Percentiles rank a stretch among this genome's conserved stretches.
These are phyloP conservation scores for Saitoella complicata DNA, from an alignment of 805 yeast species.

Conservation along the genomic window DNA sequence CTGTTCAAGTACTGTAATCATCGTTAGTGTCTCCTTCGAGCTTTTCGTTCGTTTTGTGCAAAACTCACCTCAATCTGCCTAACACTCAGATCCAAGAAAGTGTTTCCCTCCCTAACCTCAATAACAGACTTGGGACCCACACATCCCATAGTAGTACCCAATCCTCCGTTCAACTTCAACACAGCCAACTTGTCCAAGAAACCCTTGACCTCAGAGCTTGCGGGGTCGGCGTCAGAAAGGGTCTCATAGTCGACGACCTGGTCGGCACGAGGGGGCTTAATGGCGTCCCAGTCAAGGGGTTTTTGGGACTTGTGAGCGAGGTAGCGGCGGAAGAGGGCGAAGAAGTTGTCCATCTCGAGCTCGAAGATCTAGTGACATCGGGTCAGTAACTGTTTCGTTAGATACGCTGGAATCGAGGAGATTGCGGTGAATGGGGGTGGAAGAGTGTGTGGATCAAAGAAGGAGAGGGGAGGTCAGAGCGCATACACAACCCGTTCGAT, in stretches of 20 bases:
- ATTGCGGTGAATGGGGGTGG: no score
- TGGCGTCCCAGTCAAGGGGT: slow-evolving; percentile 85
- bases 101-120: slow-evolving; percentile 97
- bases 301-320: slow-evolving; percentile 78
- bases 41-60: no score
- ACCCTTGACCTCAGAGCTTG: slow-evolving; percentile 19
- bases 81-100: slow-evolving; percentile 86
- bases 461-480: no score
- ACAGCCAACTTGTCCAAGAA: slow-evolving; percentile 78
- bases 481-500: no score
- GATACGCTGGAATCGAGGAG: no score
- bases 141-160: slow-evolving; percentile 99
- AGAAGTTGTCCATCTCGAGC: slow-evolving; percentile 85
- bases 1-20: slow-evolving; percentile 65
- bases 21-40: no score
- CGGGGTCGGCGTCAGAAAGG: slow-evolving; percentile 23
- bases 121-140: slow-evolving; percentile 97
- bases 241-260: slow-evolving; percentile 72
- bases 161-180: slow-evolving; percentile 90
- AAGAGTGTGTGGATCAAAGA: no score
- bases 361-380: slow-evolving; percentile 46
- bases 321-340: slow-evolving; percentile 84
- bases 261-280: slow-evolving; percentile 73
- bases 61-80: slow-evolving; percentile 49
- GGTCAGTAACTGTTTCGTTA: no score